Evolutionary conservation across 768 basidiomycete genomes (phyloP).

Genomic region (Phlebiopsis flavidoalba): DNA sequence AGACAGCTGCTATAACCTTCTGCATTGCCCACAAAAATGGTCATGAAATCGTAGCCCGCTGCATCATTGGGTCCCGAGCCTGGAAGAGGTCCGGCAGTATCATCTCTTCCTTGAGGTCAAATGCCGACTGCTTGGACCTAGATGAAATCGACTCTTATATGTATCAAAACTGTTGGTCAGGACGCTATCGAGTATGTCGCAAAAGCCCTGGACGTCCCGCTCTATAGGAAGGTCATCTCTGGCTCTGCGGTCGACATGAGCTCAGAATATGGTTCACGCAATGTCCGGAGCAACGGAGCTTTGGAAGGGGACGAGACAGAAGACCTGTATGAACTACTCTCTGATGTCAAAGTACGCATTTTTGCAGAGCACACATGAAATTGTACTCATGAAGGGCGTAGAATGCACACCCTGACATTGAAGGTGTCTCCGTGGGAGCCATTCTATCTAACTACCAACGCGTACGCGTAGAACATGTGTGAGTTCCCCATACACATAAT

Average conservation of each 20-base stretch:
- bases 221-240: conserved; percentile 75
- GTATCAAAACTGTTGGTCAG: conserved; percentile 98
- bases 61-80: conserved; percentile 81
- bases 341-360: conserved; percentile 63
- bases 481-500: conserved; percentile 22
- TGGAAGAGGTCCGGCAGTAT: conserved; percentile 65
- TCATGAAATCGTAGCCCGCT: conserved; percentile 81
- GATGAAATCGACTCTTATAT: conserved; percentile 98
- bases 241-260: conserved; percentile 80
- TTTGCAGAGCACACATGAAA: not conserved
- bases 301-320: conserved; percentile 91
- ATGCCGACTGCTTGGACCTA: conserved; percentile 29
- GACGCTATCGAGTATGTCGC: conserved; percentile 88
- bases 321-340: conserved; percentile 74
- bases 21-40: conserved; percentile 85
- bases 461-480: conserved; percentile 97
- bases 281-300: conserved; percentile 39
- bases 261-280: conserved; percentile 78
- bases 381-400: conserved; percentile 24
- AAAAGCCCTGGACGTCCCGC: conserved; percentile 76
- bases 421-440: conserved; percentile 90
- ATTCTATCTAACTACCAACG: conserved; percentile 98
- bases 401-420: conserved; percentile 72
- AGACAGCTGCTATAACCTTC: conserved; percentile 93
- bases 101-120: conserved; percentile 14